These are phyloP conservation scores for Neohortaea acidophila DNA, from an alignment of 495 filamentous ascomycete species.

Conservation along the genomic window DNA sequence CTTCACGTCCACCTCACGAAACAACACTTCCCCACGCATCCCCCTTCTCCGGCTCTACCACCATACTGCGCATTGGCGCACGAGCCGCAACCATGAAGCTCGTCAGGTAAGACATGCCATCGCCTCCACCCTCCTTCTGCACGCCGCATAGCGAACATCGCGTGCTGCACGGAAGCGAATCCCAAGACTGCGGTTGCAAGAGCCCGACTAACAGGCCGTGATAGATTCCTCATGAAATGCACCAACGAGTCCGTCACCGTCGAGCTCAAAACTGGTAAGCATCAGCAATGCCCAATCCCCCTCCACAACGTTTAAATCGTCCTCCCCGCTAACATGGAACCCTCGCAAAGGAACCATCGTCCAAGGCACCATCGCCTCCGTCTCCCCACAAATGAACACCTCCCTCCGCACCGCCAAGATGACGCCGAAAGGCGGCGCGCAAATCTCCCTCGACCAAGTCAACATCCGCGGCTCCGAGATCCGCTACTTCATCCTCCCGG, in stretches of 20 bases:
- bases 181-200: constrained; percentile 19
- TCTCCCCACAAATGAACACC: constrained; percentile 95
- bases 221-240: constrained; percentile 96
- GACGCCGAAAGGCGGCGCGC: constrained; percentile 52
- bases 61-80: too few relatives aligned
- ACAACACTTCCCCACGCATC: too few relatives aligned
- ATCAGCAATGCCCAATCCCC: background rate
- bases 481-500: constrained; percentile 85
- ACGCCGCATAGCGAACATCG: constrained; percentile 21
- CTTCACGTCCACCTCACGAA: too few relatives aligned
- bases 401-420: constrained; percentile 86
- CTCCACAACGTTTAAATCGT: background rate
- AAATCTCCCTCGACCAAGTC: constrained; percentile 82
- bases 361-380: constrained; percentile 86
- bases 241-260: constrained; percentile 94
- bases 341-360: constrained; percentile 62
- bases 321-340: constrained; percentile 7
- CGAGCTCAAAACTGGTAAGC: constrained; percentile 88
- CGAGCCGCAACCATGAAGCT: constrained; percentile 63
- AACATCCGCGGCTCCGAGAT: constrained; percentile 89
- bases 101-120: constrained; percentile 77
- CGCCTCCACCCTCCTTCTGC: too few relatives aligned
- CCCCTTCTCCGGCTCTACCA: too few relatives aligned
- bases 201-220: constrained; percentile 26
- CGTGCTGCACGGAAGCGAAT: constrained; percentile 24